Base-by-base conservation (phyloP, 345 rosid genomes). In the Sonneratia caseolaris region DNA sequence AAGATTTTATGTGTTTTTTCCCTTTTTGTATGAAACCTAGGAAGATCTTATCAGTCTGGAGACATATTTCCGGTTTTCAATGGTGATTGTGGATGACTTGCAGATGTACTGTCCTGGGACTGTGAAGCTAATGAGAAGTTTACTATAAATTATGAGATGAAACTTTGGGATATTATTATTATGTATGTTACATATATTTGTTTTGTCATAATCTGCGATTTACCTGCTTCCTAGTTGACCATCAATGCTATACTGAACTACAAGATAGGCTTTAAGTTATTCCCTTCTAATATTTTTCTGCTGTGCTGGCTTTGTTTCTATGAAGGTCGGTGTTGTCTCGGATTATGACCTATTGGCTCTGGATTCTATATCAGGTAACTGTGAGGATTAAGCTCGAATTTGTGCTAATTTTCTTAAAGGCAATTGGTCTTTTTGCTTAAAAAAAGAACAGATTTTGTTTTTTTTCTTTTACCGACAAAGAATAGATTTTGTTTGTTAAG, bases 241-340 rank as follows among this genome's bases (percentile, higher is more conserved):
- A 37, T 11, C 16, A 61, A 62, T 62, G 18, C 16, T 12, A 35
- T 27, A 62, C 38, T 27, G 37, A 27, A 27, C 21, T 24, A 59
- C 24, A 59, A 62, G 66, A 35, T 36, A 5, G 48, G 18, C 45
- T 3, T 57, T 1, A 24, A 45, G 27, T 56, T 15, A 19, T 15
- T 70, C 53, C 45, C 47, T 57, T 37, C 10, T 40, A 18, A 42
- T 15, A 38, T 16, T 1, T 70, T 70, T 42, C 22, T 70, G 59
- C n/a, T 53, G 71, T 51, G 72, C 40, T 56, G 64, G n/a, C 3
- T 71, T 77, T 24, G 59, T 72, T 32, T 59, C 55, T 57, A 68
- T 45, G 84, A 85, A 91, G 98, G 95, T 94, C 79, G 98, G 98
- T 61, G 95, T 94, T 76, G 97, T 94, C 82, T 91, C 98, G 53